Evolutionary conservation across 179 eudicot species (phyloP), one percentile per base, ranked within the genome.

Genomic region (Beta lomatogona): DNA sequence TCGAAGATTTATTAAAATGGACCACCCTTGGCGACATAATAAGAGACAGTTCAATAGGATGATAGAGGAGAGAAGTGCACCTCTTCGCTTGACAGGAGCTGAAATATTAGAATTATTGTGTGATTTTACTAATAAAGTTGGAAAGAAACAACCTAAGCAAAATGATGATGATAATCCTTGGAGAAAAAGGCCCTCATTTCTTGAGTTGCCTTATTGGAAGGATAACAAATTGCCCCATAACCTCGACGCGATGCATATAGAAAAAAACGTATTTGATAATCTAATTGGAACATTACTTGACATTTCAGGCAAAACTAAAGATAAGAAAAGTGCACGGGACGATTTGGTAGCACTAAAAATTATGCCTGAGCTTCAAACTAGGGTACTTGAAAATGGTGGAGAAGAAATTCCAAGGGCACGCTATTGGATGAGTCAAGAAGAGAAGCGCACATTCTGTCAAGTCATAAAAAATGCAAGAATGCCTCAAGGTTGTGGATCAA

Each of bases 401-500:
- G 4, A 22, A 64, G 41, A 9, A 25, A n/a, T 25, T 22, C 68
- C 68, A 6, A 25, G 16, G 7, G 18, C 28, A 59, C 10, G 21
- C 9, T 80, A 60, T 71, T 72, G 41, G 36, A 36, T 80, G 60
- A 31, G 22, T 12, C 13, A 7, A 45, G 53, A 14, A 15, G 60
- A 80, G 18, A 71, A 71, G 50, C 54, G 54, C 22, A 4, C 19
- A 2, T 79, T 79, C 16, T 74, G 72, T 19, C n/a, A 36, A 58
- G 74, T 54, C 4, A 2, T 83, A 2, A 41, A 55, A 22, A 31
- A 72, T 50, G 73, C 75, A 5, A 81, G 81, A 45, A 53, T 81
- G 3, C 86, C 84, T 0, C 21, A 81, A 75, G 85, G 79, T 36
- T 86, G 59, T 81, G 76, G 80, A 11, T 81, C 85, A 3, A 83